Evolutionary conservation across 139 green algal species (phyloP).

Genomic region (Tetraselmis chui): DNA sequence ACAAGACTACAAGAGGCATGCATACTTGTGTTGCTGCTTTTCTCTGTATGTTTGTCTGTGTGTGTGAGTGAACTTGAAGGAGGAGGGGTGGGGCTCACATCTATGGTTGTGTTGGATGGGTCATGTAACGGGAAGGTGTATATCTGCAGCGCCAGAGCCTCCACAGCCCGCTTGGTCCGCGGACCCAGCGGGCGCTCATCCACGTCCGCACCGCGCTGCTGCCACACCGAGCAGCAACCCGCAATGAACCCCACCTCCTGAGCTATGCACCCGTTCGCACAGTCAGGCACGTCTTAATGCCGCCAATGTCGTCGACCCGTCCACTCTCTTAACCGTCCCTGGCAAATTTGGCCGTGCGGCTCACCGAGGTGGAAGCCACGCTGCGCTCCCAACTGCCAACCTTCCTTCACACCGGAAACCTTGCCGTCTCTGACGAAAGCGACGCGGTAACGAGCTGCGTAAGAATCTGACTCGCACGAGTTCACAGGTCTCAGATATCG

Average conservation of each 20-base stretch:
- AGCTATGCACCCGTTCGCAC: too few species aligned
- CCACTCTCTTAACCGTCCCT: background rate
- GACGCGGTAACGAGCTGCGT: background rate
- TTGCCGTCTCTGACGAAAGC: background rate
- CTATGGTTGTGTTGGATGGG: background rate
- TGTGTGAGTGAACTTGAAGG: background rate
- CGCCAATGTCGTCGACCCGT: background rate
- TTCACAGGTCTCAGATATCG: too few species aligned
- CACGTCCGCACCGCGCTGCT: background rate
- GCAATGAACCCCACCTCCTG: background rate
- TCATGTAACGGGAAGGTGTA: background rate
- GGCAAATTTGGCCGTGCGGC: background rate
- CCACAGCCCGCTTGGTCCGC: background rate
- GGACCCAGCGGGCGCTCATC: too few species aligned
- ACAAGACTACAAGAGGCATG: background rate
- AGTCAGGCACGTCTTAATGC: background rate
- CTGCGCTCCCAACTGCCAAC: background rate
- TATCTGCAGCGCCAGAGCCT: background rate
- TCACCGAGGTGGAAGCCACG: background rate
- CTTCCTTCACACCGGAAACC: background rate
- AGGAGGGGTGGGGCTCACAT: background rate
- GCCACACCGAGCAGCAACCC: background rate
- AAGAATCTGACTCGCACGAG: background rate
- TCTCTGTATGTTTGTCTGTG: too few species aligned
- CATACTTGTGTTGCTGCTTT: too few species aligned